Conservation (phyloP, 768 basidiomycete genomes). For the Lactarius psammicola region DNA sequence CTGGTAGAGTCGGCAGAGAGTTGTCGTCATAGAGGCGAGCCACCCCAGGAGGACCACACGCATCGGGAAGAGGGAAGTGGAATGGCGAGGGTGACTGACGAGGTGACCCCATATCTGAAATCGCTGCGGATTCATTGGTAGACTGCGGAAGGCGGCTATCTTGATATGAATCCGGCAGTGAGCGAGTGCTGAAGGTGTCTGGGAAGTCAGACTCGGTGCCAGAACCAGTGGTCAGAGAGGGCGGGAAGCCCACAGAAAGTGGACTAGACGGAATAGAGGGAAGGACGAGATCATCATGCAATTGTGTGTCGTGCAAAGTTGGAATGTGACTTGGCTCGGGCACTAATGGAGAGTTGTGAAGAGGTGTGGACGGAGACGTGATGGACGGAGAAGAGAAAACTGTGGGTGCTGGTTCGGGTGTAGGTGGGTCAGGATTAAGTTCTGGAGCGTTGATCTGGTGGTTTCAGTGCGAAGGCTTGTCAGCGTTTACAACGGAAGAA, state of each 20-base stretch:
- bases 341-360: not conserved
- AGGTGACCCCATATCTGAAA: slow-evolving; percentile 1
- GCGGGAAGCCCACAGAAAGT: not conserved
- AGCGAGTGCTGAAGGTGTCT: not conserved
- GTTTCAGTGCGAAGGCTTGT: slow-evolving; percentile 14
- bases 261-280: slow-evolving; percentile 8
- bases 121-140: not conserved
- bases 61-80: not conserved
- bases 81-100: slow-evolving; percentile 8
- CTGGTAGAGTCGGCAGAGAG: slow-evolving; percentile 3
- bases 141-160: slow-evolving; percentile 1
- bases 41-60: not conserved
- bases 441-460: not conserved
- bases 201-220: not conserved
- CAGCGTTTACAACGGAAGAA: slow-evolving; percentile 23
- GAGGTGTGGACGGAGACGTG: not conserved
- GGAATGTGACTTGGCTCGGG: not conserved
- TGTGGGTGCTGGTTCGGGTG: not conserved
- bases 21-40: not conserved
- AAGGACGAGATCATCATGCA: slow-evolving; percentile 11
- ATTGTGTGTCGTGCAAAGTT: slow-evolving; percentile 1
- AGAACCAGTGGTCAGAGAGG: not conserved
- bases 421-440: not conserved
- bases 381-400: not conserved
- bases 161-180: not conserved